Evolutionary conservation across 106 monocot species (phyloP).

Genomic region (Acorus gramineus): DNA sequence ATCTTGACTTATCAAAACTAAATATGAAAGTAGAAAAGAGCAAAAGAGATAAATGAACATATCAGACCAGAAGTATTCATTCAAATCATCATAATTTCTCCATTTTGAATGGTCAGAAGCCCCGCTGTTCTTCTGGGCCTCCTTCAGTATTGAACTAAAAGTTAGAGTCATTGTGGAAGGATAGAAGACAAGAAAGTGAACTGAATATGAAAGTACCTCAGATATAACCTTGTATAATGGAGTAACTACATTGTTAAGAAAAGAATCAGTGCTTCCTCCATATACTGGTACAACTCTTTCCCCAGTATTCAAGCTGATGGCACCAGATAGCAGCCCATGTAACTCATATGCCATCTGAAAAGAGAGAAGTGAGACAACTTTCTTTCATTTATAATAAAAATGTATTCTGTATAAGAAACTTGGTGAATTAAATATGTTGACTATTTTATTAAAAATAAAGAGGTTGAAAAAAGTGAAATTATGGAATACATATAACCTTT

Average conservation of each 20-base stretch:
- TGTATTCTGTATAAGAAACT: no score
- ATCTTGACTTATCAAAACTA: neutral
- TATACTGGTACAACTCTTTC: conserved; percentile 57
- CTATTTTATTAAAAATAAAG: no score
- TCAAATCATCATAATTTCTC: conserved; percentile 82
- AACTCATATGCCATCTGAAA: conserved; percentile 83
- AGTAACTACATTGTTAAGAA: conserved; percentile 52
- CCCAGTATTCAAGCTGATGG: conserved; percentile 64
- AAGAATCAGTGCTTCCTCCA: conserved; percentile 59
- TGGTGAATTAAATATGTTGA: no score
- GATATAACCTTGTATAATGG: conserved; percentile 54
- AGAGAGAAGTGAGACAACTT: neutral
- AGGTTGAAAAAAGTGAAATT: no score
- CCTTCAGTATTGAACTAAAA: conserved; percentile 30
- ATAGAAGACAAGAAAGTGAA: conserved; percentile 1
- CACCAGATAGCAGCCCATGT: conserved; percentile 48
- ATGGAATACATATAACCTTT: no score
- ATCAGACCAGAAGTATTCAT: conserved; percentile 67
- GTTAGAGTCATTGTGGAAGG: neutral
- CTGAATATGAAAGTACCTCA: conserved; percentile 24
- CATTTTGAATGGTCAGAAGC: conserved; percentile 60
- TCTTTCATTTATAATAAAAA: no score
- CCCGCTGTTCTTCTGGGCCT: conserved; percentile 61
- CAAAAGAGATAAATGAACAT: neutral
- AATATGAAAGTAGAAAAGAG: neutral